Conservation (phyloP, 2,329 filamentous ascomycete species). For the Fusarium sterilihyphosum region DNA sequence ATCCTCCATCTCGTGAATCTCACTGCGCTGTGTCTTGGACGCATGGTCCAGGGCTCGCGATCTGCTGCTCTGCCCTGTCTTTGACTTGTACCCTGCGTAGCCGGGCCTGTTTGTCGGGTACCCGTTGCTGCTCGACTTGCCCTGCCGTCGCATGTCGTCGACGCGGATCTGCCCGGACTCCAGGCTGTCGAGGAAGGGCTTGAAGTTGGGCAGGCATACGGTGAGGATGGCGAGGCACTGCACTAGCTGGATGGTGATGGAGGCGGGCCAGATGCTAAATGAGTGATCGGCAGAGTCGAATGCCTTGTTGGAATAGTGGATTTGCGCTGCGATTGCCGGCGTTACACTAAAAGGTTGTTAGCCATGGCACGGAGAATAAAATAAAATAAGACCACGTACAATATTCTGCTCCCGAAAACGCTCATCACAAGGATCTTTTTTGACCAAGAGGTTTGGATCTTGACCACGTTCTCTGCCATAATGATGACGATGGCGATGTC, state of each 20-base stretch:
- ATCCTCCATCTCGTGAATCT: conserved; percentile 31
- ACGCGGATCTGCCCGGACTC: conserved; percentile 45
- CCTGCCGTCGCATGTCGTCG: conserved; percentile 43
- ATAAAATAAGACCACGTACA: conserved; percentile 23
- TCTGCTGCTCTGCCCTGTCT: conserved; percentile 28
- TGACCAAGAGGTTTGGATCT: conserved; percentile 42
- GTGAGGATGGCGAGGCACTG: conserved; percentile 44
- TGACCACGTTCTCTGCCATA: conserved; percentile 43
- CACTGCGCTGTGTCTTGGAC: conserved; percentile 15
- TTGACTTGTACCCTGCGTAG: conserved; percentile 40
- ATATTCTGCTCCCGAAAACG: conserved; percentile 45
- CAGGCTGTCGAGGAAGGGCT: conserved; percentile 44
- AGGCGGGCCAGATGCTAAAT: conserved; percentile 40
- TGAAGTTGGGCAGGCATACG: conserved; percentile 44
- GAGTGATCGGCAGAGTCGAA: conserved; percentile 35
- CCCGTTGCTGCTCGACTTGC: conserved; percentile 39
- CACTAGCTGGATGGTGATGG: conserved; percentile 40
- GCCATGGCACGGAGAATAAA: not conserved
- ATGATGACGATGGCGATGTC: conserved; percentile 43
- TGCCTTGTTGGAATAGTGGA: conserved; percentile 40
- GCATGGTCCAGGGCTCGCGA: conserved; percentile 12
- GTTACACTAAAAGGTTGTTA: conserved; percentile 35
- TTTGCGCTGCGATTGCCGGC: conserved; percentile 42
- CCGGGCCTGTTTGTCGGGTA: conserved; percentile 33
- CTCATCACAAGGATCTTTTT: conserved; percentile 45